Evolutionary conservation across 768 basidiomycete species (phyloP), one percentile per base, ranked within the genome.

Genomic region (Tricholoma furcatifolium): DNA sequence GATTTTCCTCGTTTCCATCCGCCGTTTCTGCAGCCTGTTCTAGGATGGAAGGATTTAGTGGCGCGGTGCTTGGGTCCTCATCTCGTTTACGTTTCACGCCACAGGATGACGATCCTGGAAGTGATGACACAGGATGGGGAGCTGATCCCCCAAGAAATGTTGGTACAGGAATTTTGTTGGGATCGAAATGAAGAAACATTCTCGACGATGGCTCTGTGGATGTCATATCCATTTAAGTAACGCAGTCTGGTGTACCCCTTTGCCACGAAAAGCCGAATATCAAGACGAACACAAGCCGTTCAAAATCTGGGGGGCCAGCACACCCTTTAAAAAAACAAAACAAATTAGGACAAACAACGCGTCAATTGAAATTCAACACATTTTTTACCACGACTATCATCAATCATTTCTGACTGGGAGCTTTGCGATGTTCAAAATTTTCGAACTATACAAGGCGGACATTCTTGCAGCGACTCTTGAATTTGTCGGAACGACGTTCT

Each of bases 401-500:
- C n/a, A n/a, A n/a, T n/a, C n/a, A n/a, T n/a, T n/a, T n/a, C n/a
- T n/a, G n/a, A n/a, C n/a, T n/a, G n/a, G n/a, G n/a, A n/a, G 42
- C 27, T 21, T 9, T 30, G 17, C 14, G 14, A 54, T 49, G 46
- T 49, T 34, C 32, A 18, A 17, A 27, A 50, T 57, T 45, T 66
- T 64, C 54, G 35, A 55, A 54, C 65, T 62, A 15, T 27, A 79
- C 47, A 47, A 55, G 12, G 59, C 74, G 2, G 84, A 84, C 57
- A 39, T 70, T 38, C 68, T 65, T 24, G 82, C 83, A 0, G 82
- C 82, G 2, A 53, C 65, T n/a, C 69, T 84, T 20, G 84, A 86
- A 59, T 81, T 81, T 51, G 61, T 83, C 35, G 82, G 84, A 20
- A 85, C 85, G 3, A 71, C 75, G 0, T 69, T 81, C 52, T 88